Base-by-base conservation (phyloP, 768 basidiomycete species). In the Tulasnella calospora region DNA sequence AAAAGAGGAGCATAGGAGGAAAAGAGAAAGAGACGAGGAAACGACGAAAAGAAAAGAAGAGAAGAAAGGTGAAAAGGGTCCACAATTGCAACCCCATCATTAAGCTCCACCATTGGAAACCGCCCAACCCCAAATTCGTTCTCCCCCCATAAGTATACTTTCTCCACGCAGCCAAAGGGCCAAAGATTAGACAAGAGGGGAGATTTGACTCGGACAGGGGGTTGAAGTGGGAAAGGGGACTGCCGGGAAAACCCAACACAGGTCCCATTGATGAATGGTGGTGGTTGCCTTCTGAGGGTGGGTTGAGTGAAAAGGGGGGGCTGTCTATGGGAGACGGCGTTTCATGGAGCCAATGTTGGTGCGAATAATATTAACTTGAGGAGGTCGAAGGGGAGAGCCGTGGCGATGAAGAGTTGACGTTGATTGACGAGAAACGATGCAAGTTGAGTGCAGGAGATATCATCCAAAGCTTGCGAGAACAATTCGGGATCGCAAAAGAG, bases 301-400 rank as follows among this genome's bases (percentile, higher is more conserved):
- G 23, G 12, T 21, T 8, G n/a, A n/a, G n/a, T n/a, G 51, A 51
- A 51, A 51, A n/a, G 10, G 23, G 51, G 46, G 15, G 51, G 51
- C 51, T 51, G 51, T 51, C 51, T 51, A 51, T 51, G 51, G 51
- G 51, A 51, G 51, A n/a, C 23, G 51, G 44, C 44, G 44, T 44
- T 44, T 44, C 44, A 44, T n/a, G 51, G 51, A 51, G 51, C 51
- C 51, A 51, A 51, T 51, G 51, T 51, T n/a, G 51, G n/a, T 21
- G 51, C 51, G 5, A 51, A 51, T 51, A 51, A 51, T 51, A 23
- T 51, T 51, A 51, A n/a, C 23, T 51, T 51, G 51, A 51, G 57
- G 79, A 74, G 80, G 77, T 79, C 15, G 83, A 83, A 76, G 83
- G 82, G 76, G 41, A 82, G 80, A 71, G 80, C 75, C 10, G 72